Conservation (phyloP, 345 rosid genomes). For the Sisymbrium altissimum region DNA sequence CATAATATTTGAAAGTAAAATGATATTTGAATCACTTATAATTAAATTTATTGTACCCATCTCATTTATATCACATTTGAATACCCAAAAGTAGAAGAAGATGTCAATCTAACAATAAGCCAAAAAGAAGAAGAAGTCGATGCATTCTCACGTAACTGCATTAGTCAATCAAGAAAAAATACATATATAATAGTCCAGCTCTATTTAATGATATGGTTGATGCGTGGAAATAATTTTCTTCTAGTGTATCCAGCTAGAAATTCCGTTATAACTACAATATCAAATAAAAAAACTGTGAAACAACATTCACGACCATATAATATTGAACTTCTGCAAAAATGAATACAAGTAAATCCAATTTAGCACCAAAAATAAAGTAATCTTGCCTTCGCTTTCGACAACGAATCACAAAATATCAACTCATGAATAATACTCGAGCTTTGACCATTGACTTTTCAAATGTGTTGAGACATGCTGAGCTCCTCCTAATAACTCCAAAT, state of each 20-base stretch:
- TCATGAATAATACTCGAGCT: not conserved
- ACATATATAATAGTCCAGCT: not conserved
- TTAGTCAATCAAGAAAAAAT: slow-evolving; percentile 14
- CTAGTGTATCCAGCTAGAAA: not conserved
- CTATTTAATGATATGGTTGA: slow-evolving; percentile 1
- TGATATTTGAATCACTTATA: not conserved
- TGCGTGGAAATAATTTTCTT: not conserved
- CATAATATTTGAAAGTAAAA: no score
- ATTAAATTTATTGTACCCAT: not conserved
- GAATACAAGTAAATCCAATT: not conserved
- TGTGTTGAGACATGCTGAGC: not conserved
- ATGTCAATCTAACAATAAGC: slow-evolving; percentile 14
- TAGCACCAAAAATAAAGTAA: not conserved
- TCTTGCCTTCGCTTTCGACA: not conserved
- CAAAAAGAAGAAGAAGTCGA: slow-evolving; percentile 10
- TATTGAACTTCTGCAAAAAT: not conserved
- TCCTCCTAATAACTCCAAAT: not conserved
- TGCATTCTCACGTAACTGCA: not conserved
- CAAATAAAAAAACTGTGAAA: not conserved
- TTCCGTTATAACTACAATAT: not conserved
- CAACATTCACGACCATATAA: not conserved
- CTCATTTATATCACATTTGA: not conserved
- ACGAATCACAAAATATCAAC: not conserved
- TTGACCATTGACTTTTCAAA: slow-evolving; percentile 1
- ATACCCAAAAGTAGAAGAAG: not conserved